These are phyloP conservation scores for Bretziella fagacearum DNA, from an alignment of 2,329 filamentous ascomycete species.

Conservation along the genomic window DNA sequence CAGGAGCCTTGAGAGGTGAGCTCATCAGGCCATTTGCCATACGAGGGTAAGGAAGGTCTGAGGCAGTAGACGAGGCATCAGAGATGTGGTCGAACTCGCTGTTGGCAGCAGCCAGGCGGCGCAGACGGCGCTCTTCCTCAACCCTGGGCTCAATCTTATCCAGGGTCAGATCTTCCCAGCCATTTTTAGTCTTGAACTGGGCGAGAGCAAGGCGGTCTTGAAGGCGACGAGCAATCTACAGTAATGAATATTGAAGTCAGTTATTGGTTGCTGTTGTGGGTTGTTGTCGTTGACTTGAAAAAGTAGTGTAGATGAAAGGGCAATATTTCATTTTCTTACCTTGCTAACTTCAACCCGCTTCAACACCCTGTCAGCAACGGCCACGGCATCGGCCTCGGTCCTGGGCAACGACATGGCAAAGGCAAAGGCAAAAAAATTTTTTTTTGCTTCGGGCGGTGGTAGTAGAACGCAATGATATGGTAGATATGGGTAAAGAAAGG, in stretches of 20 bases:
- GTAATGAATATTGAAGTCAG: background rate
- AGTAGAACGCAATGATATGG: background rate
- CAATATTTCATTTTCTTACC: constrained; percentile 31
- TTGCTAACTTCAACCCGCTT: constrained; percentile 61
- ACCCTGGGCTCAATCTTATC: constrained; percentile 73
- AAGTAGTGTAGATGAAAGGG: background rate
- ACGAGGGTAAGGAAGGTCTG: constrained; percentile 52
- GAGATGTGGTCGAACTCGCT: constrained; percentile 59
- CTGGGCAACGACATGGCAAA: constrained; percentile 45
- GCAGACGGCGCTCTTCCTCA: constrained; percentile 61
- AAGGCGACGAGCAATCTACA: constrained; percentile 75
- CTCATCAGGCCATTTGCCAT: constrained; percentile 51
- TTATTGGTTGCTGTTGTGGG: background rate
- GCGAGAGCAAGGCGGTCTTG: constrained; percentile 90
- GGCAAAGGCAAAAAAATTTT: background rate
- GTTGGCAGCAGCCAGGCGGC: constrained; percentile 31
- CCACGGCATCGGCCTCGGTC: constrained; percentile 37
- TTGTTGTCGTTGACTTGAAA: background rate
- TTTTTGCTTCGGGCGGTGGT: no score
- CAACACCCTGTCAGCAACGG: constrained; percentile 50
- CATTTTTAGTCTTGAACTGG: constrained; percentile 93
- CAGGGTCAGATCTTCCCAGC: constrained; percentile 79
- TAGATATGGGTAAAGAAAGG: background rate
- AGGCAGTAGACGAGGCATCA: constrained; percentile 72
- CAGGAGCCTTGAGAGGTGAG: constrained; percentile 55